These are phyloP conservation scores for Takakia lepidozioides DNA, from an alignment of 225 moss, liverwort and hornwort species.

Conservation along the genomic window DNA sequence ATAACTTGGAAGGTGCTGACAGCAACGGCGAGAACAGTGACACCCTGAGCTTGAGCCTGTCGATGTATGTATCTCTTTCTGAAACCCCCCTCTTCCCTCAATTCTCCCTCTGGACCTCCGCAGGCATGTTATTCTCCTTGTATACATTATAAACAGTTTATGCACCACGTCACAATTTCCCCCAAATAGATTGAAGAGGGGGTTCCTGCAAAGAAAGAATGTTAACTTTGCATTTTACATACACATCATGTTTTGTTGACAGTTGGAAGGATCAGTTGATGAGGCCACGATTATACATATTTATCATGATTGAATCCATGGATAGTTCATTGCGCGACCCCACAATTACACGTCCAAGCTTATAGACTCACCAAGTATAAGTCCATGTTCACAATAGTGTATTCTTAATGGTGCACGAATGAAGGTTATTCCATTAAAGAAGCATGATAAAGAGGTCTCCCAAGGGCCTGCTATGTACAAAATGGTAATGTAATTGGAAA, in stretches of 20 bases:
- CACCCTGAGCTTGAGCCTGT: conserved; percentile 44
- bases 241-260: not conserved
- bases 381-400: no score
- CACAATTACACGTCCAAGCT: no score
- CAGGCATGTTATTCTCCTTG: not conserved
- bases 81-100: not conserved
- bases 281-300: no score
- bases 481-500: no score
- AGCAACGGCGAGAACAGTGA: conserved; percentile 68
- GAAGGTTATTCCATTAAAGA: no score
- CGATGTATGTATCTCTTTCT: conserved; percentile 35
- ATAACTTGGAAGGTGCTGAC: conserved; percentile 42
- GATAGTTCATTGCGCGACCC: no score
- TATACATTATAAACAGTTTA: not conserved
- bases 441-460: no score
- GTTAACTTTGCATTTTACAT: not conserved
- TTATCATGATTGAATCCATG: no score
- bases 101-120: not conserved
- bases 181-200: not conserved
- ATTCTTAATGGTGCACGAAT: no score
- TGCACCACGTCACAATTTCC: not conserved
- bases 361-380: no score
- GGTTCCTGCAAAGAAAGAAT: not conserved
- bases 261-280: conserved; percentile 84
- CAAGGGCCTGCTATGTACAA: no score